These are phyloP conservation scores for Lunasporangiospora selenospora DNA, from an alignment of 192 early-diverging fungal species.

Conservation along the genomic window DNA sequence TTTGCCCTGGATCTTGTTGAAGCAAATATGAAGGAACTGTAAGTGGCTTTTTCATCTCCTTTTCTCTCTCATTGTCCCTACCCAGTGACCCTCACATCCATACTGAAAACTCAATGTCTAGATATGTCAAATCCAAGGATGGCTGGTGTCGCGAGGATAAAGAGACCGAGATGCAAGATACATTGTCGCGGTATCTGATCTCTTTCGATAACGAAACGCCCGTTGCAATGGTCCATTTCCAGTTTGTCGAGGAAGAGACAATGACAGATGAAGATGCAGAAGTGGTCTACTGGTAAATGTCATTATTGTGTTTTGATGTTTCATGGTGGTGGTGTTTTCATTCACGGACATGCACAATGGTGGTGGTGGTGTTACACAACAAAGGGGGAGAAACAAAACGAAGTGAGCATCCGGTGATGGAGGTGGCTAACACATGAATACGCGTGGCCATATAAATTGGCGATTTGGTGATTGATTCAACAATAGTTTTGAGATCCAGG, in stretches of 20 bases:
- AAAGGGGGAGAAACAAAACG: too few relatives aligned
- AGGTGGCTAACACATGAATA: too few relatives aligned
- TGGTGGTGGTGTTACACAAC: too few relatives aligned
- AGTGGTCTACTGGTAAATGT: constrained; percentile 69
- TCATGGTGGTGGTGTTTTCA: too few relatives aligned
- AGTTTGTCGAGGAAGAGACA: constrained; percentile 69
- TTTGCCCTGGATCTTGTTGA: constrained; percentile 67
- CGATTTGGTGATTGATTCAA: too few relatives aligned
- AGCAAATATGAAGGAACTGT: constrained; percentile 67
- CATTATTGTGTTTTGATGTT: background rate
- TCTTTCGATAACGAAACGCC: constrained; percentile 43
- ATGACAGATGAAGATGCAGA: constrained; percentile 60
- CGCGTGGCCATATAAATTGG: too few relatives aligned
- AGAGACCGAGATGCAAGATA: constrained; percentile 60
- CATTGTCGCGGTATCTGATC: constrained; percentile 62
- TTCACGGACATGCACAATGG: too few relatives aligned
- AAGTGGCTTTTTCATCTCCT: constrained; percentile 13
- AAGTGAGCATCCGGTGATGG: too few relatives aligned
- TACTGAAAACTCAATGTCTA: constrained; percentile 4
- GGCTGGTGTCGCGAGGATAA: constrained; percentile 70
- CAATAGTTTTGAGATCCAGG: constrained; percentile 75
- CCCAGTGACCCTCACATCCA: background rate
- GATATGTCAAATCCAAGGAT: constrained; percentile 68
- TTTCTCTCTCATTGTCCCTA: background rate
- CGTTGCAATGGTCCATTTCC: constrained; percentile 58